Evolutionary conservation across 345 rosid species (phyloP).

Genomic region (Ceriops zippeliana): DNA sequence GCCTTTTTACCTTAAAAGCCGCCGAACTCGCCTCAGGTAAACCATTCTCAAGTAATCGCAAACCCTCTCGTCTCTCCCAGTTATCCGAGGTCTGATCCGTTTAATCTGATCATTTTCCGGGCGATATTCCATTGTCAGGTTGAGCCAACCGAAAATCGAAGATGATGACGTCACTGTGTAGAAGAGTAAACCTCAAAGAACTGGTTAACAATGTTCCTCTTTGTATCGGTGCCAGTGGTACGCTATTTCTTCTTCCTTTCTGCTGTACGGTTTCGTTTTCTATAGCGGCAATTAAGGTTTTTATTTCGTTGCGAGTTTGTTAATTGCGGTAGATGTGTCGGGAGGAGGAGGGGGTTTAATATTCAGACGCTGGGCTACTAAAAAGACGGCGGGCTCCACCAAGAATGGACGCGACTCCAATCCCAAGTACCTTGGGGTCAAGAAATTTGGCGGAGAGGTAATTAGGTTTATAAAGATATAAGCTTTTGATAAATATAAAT

Average conservation of each 20-base stretch:
- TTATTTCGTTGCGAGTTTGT: neutral
- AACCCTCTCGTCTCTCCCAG: too few species aligned
- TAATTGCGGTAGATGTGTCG: conserved; percentile 41
- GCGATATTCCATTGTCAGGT: neutral
- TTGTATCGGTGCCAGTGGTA: conserved; percentile 23
- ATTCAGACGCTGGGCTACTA: conserved; percentile 83
- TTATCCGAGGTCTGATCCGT: too few species aligned
- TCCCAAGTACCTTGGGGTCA: conserved; percentile 83
- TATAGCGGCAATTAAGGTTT: neutral
- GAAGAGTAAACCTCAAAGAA: conserved; percentile 29
- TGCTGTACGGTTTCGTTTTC: neutral
- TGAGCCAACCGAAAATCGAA: neutral
- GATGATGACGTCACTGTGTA: conserved; percentile 21
- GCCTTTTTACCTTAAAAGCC: too few species aligned
- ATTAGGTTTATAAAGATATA: neutral
- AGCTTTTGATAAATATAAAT: neutral
- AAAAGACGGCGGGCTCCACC: conserved; percentile 78
- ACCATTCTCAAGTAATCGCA: too few species aligned
- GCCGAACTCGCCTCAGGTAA: too few species aligned
- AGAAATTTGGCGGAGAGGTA: conserved; percentile 92
- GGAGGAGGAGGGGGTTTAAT: conserved; percentile 60
- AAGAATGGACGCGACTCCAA: conserved; percentile 85
- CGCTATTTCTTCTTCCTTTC: neutral
- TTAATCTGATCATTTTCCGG: neutral
- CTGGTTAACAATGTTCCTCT: conserved; percentile 27